Base-by-base conservation (phyloP, 352 stramenopile genomes). In the Peronospora farinosa region DNA sequence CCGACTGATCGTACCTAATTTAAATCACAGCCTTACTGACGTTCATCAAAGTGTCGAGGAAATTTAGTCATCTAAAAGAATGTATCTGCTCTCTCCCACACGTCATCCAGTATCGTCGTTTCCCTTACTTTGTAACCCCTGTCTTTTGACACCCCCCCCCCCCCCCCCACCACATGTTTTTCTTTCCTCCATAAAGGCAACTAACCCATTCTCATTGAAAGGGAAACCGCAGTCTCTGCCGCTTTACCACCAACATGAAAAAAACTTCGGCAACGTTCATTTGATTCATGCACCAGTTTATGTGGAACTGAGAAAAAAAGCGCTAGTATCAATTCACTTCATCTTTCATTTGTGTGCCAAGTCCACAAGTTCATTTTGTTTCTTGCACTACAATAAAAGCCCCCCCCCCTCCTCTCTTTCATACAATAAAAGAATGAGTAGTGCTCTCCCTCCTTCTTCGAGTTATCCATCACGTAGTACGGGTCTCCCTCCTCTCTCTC, bases 401-500 rank as follows among this genome's bases (percentile, higher is more conserved):
- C 9, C 7, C 31, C 16, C 16, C 16, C 16, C 0, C 5, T 40
- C 13, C 31, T 37, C 16, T 37, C 16, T 4, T 7, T 40, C 13
- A 31, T n/a, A 27, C 16, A n/a, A 31, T n/a, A 27, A 12, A n/a
- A 12, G 33, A 11, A 70, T 66, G 56, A 66, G 40, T 44, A 56
- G 49, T 39, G 25, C 23, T 16, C 19, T 33, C 2, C 60, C 54
- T 35, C 64, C 64, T 8, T 66, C 64, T 5, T 71, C 58, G 12
- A 40, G 62, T 44, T 49, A 30, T n/a, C 47, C 47, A 38, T 44
- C 61, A 12, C 51, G 44, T 37, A 67, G 52, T 31, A 40, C 64
- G 30, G 61, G 58, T 0, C 46, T 72, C 8, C 65, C 59, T 3
- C 62, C 65, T 27, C 46, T 72, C 2, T 74, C 65, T 10, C 54